Evolutionary conservation across 225 moss, liverwort and hornwort genomes (phyloP).

Genomic region (Thuidium tamariscinum): DNA sequence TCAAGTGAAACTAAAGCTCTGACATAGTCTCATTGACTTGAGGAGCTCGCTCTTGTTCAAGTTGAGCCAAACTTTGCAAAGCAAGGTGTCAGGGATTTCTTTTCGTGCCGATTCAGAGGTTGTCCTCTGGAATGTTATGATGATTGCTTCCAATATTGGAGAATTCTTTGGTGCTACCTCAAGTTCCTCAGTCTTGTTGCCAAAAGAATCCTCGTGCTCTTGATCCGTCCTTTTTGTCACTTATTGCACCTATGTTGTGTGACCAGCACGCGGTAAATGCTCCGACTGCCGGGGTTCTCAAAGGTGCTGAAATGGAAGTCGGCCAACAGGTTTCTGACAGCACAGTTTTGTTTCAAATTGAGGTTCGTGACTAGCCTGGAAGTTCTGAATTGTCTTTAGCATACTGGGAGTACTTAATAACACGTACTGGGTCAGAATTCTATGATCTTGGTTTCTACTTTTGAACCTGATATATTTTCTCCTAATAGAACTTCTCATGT

Average conservation of each 20-base stretch:
- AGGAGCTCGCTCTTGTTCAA: background rate
- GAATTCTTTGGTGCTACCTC: background rate
- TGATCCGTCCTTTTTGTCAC: background rate
- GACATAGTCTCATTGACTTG: background rate
- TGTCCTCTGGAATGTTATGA: background rate
- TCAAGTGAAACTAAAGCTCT: background rate
- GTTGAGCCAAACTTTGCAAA: background rate
- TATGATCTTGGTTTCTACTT: background rate
- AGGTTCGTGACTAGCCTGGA: slow-evolving; percentile 26
- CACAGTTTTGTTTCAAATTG: slow-evolving; percentile 65
- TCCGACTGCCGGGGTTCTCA: slow-evolving; percentile 56
- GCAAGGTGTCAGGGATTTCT: background rate
- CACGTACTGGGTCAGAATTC: background rate
- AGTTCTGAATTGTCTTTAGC: background rate
- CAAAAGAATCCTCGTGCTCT: background rate
- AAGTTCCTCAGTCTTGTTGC: background rate
- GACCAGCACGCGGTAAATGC: slow-evolving; percentile 77
- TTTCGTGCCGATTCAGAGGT: background rate
- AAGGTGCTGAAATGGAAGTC: slow-evolving; percentile 42
- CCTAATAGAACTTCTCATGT: background rate
- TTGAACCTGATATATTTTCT: background rate
- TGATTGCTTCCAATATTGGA: background rate
- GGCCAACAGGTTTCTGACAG: slow-evolving; percentile 85
- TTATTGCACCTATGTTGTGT: background rate
- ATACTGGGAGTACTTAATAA: background rate